Conservation (phyloP, 148 eudicot species). For the Dysphania ambrosioides region DNA sequence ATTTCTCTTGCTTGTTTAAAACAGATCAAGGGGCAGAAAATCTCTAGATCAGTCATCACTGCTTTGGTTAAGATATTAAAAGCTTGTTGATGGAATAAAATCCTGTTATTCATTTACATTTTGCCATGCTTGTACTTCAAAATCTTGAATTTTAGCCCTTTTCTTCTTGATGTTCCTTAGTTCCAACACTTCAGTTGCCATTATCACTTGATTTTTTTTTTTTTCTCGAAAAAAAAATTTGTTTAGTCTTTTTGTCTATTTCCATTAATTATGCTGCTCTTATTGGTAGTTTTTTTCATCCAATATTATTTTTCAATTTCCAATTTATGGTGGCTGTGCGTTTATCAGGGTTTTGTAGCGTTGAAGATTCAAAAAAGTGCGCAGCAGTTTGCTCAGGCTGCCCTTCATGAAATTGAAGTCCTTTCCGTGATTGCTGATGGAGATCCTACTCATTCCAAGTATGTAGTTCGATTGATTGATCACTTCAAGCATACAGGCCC, state of each 20-base stretch:
- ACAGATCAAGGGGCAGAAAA: not conserved
- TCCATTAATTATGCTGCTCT: not conserved
- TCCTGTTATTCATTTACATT: not conserved
- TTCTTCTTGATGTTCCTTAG: not conserved
- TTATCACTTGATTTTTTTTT: not conserved
- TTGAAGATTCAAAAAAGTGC: constrained; percentile 98
- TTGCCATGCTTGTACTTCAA: too few species aligned
- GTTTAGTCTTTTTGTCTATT: not conserved
- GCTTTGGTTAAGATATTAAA: not conserved
- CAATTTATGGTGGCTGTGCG: not conserved
- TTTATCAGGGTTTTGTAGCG: constrained; percentile 64
- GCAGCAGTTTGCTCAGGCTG: constrained; percentile 89
- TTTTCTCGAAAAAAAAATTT: too few species aligned
- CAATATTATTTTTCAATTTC: not conserved
- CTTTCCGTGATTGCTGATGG: constrained; percentile 74
- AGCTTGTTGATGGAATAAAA: not conserved
- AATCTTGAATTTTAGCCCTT: not conserved
- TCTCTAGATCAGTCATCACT: not conserved
- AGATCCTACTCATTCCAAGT: constrained; percentile 60
- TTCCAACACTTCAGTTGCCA: not conserved
- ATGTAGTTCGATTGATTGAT: constrained; percentile 63
- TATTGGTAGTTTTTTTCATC: not conserved
- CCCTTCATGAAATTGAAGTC: constrained; percentile 86
- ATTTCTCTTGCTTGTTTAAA: not conserved
- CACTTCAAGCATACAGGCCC: constrained; percentile 94